Base-by-base conservation (phyloP, 495 filamentous ascomycete genomes). In the Chaetomium cochliodes region DNA sequence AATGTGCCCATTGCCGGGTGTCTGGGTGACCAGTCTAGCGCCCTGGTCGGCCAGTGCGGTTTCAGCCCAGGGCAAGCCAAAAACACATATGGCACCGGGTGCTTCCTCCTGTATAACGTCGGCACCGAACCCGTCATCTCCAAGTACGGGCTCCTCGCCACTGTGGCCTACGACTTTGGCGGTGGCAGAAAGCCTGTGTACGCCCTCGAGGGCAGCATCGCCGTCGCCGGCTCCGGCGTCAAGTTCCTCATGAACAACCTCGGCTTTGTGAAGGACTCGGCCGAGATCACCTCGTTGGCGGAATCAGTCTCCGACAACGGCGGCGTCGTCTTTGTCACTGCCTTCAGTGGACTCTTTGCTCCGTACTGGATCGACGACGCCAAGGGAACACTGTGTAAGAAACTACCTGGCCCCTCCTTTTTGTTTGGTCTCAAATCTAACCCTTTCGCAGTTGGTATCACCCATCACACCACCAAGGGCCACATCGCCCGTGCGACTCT, bases 301-400 rank as follows among this genome's bases (percentile, higher is more conserved):
- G 85, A 84, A 57, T 89, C 84, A 2, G 93, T 97, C 0, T 73
- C 87, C n/a, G 91, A 98, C 68, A 97, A 87, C 64, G 93, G 93
- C 65, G 93, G 93, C 26, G 91, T 93, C 44, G 85, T 96, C 7
- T 98, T 98, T 71, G 93, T 98, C 54, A 97, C 93, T 37, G 93
- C 93, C 1, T 98, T 98, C 75, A 94, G 90, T 79, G 93, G 93
- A 65, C 82, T 98, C 1, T 97, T 97, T 75, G 93, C 93, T 20
- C 93, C 93, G n/a, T 97, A 97, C 74, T 98, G 93, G 93, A 96
- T 97, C 66, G 93, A 97, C 74, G 92, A 96, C 77, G 92, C 92
- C 39, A 88, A 92, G 76, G 93, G 93, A 58, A 97, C 93, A 2
- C 86, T 94, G 23, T 93, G 88, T 90, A 80, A 80, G 86, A 44